phyloP scores from a whole-genome alignment of 2,329 filamentous ascomycete species.

The Colletotrichum orchidophilum region DNA sequence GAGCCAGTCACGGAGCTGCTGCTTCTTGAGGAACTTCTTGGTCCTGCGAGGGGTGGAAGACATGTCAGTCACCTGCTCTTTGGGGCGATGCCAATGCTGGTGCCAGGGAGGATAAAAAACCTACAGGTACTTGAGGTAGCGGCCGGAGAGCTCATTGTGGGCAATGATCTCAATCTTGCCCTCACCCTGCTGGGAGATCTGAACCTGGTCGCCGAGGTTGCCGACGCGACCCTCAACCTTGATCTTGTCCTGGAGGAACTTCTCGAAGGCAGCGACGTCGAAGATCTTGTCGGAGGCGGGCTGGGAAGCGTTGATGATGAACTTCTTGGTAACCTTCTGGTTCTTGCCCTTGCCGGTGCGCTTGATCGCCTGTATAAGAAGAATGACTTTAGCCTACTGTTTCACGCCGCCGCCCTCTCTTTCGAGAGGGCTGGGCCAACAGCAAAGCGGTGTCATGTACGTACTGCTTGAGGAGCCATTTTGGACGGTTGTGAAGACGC shows the following conservation, averaged over 20 bases:
- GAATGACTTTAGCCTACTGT: slow-evolving; percentile 95
- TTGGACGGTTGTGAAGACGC: slow-evolving; percentile 57
- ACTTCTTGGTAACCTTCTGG: slow-evolving; percentile 89
- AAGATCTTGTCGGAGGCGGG: slow-evolving; percentile 99
- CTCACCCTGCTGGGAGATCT: slow-evolving; percentile 90
- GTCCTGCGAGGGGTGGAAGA: slow-evolving; percentile 68
- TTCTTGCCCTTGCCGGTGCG: slow-evolving; percentile 74
- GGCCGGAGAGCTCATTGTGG: slow-evolving; percentile 97
- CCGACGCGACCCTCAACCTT: slow-evolving; percentile 99
- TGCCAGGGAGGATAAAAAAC: slow-evolving; percentile 48
- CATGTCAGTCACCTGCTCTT: slow-evolving; percentile 7
- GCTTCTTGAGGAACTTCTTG: slow-evolving; percentile 99
- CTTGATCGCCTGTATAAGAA: slow-evolving; percentile 57
- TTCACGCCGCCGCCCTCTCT: slow-evolving; percentile 64
- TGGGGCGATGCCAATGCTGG: not conserved
- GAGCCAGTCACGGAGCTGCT: slow-evolving; percentile 99
- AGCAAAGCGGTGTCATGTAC: slow-evolving; percentile 89
- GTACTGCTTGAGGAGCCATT: slow-evolving; percentile 93
- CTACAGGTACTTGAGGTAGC: slow-evolving; percentile 99
- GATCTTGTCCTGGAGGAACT: slow-evolving; percentile 99
- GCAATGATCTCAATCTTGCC: slow-evolving; percentile 98
- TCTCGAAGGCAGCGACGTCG: slow-evolving; percentile 97
- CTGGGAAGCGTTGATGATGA: slow-evolving; percentile 99
- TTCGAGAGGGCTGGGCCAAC: slow-evolving; percentile 70
- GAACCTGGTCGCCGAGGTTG: slow-evolving; percentile 94